A percentile compares a stretch with the other conserved stretches of the same genome.
Evolutionary conservation across 2,329 filamentous ascomycete genomes (phyloP).

Genomic region (Exserohilum turcica): DNA sequence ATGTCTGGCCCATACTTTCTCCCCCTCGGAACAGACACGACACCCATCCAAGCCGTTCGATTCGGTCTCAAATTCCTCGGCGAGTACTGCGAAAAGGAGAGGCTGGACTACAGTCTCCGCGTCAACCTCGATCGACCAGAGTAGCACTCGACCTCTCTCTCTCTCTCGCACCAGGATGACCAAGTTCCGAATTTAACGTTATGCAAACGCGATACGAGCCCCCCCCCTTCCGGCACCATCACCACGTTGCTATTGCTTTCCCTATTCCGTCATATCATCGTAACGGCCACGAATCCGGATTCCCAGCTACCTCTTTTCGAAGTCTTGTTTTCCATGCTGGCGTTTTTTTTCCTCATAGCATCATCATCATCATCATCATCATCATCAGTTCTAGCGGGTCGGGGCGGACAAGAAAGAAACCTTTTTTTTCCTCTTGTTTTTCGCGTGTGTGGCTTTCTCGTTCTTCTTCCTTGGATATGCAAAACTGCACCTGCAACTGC

Average conservation of each 20-base stretch:
- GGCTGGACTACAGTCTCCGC: slow-evolving; percentile 30
- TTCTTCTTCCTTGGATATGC: background rate
- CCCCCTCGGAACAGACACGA: slow-evolving; percentile 48
- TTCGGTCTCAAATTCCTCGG: slow-evolving; percentile 50
- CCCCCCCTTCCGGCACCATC: no score
- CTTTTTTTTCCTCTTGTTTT: no score
- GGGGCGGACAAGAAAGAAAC: no score
- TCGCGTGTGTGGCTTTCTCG: no score
- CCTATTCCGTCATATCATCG: background rate
- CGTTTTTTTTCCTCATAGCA: no score
- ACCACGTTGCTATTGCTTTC: background rate
- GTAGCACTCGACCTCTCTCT: no score
- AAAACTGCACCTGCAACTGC: no score
- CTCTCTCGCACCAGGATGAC: background rate
- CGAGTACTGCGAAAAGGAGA: slow-evolving; percentile 51
- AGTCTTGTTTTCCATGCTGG: no score
- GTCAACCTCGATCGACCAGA: slow-evolving; percentile 37
- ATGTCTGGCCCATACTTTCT: slow-evolving; percentile 49
- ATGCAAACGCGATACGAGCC: background rate
- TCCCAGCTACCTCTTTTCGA: no score
- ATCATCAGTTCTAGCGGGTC: no score
- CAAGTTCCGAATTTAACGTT: background rate
- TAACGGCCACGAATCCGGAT: no score
- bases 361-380: no score
- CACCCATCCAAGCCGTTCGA: slow-evolving; percentile 52